Base-by-base conservation (phyloP, 1,284 basidiomycete genomes). In the Athelia psychrophila region DNA sequence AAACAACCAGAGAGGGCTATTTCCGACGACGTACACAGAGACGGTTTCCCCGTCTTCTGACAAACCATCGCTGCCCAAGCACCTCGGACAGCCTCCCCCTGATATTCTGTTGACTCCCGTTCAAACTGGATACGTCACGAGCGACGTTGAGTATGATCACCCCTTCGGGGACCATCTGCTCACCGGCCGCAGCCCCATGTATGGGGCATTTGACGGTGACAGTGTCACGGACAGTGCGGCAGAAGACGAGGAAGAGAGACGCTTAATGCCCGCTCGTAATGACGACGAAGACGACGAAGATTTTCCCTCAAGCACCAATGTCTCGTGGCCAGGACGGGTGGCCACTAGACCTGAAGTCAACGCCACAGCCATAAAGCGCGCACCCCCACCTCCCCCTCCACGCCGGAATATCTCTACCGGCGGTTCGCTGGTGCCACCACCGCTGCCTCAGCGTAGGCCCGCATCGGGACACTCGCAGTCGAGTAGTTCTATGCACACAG, bases 21-120 rank as follows among this genome's bases (percentile, higher is more conserved):
- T 94, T 76, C 92, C 92, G 0, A 77, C 79, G 2, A 77, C 81
- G 1, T 88, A 91, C 65, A 85, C 83, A 3, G 85, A 89, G 58
- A 70, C 77, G 23, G 61, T 77, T 50, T 60, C 70, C 13, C 16
- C 20, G 5, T 42, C 38, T n/a, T 16, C 38, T n/a, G 52, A 62
- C 9, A 64, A 62, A 44, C 64, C 64, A 22, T 46, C 58, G 38
- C 46, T 60, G 33, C 69, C 70, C 0, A 61, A 56, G 4, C 68
- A 72, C 10, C 63, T 71, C 16, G 62, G 5, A 58, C 53, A 59
- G 59, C 38, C 58, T 50, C 48, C 25, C 56, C 54, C 8, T 4
- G 49, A 50, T 36, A 45, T 52, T 49, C 49, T 42, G 54, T 59
- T 19, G 51, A 60, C 13, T 36, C 54, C 20, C 52, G 58, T 16